Percentiles rank a stretch among this genome's conserved stretches.
Evolutionary conservation across 345 rosid genomes (phyloP).

Genomic region (Lumnitzera racemosa): DNA sequence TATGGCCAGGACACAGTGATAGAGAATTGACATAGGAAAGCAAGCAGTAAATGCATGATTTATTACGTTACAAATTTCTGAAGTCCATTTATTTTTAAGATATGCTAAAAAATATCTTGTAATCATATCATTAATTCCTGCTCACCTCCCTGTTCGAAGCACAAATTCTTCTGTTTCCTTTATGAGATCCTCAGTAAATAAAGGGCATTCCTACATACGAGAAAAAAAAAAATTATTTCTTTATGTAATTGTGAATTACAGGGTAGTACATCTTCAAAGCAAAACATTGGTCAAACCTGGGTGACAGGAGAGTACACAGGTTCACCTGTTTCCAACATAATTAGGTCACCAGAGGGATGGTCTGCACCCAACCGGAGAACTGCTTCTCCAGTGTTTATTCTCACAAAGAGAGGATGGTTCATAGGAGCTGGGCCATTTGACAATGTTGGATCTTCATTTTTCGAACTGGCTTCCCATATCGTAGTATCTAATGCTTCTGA

Average conservation of each 20-base stretch:
- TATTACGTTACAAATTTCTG: too few relatives aligned
- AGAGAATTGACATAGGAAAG: neutral
- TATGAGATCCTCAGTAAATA: slow-evolving; percentile 93
- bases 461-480: slow-evolving; percentile 46
- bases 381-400: slow-evolving; percentile 55
- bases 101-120: too few relatives aligned
- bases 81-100: too few relatives aligned
- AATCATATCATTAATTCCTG: slow-evolving; percentile 6
- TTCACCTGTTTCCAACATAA: slow-evolving; percentile 91
- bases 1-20: neutral
- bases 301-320: slow-evolving; percentile 74
- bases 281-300: slow-evolving; percentile 50
- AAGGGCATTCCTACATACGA: slow-evolving; percentile 71
- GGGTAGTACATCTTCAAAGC: slow-evolving; percentile 7
- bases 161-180: slow-evolving; percentile 93
- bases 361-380: slow-evolving; percentile 70
- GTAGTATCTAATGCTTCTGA: slow-evolving; percentile 62
- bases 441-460: slow-evolving; percentile 30
- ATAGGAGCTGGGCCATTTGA: slow-evolving; percentile 18
- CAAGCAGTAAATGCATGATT: too few relatives aligned
- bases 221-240: slow-evolving; percentile 11
- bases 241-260: slow-evolving; percentile 2
- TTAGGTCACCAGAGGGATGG: slow-evolving; percentile 43
- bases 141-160: slow-evolving; percentile 94
- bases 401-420: slow-evolving; percentile 46